Percentiles rank a stretch among this genome's conserved stretches.
phyloP scores from a whole-genome alignment of 768 basidiomycete genomes.

The Lentinula boryana region DNA sequence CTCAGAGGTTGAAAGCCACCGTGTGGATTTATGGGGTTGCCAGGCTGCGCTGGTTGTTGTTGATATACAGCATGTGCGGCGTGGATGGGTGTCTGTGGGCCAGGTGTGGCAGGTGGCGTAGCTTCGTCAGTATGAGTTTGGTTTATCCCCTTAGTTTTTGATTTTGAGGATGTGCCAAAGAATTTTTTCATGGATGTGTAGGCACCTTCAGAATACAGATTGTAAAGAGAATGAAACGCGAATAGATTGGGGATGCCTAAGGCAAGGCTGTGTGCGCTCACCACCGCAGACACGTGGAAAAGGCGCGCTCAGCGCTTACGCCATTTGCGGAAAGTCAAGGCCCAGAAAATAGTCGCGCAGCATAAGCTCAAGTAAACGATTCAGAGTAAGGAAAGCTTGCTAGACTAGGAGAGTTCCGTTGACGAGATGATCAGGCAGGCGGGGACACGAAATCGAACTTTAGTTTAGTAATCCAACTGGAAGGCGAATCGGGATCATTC shows the following conservation, averaged over 20 bases:
- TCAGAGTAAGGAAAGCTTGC: too few species aligned
- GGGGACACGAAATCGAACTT: too few species aligned
- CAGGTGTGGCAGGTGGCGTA: slow-evolving; percentile 11
- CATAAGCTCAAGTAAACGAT: too few species aligned
- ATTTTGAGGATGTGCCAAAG: slow-evolving; percentile 36
- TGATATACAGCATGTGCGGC: slow-evolving; percentile 12
- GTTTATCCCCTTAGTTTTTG: slow-evolving; percentile 15
- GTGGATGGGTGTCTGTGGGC: slow-evolving; percentile 16
- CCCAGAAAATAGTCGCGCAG: too few species aligned
- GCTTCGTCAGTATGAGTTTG: not conserved
- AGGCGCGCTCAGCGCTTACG: not conserved
- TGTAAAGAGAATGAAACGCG: not conserved
- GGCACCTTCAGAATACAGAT: slow-evolving; percentile 9
- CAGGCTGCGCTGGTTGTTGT: slow-evolving; percentile 17
- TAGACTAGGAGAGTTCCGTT: too few species aligned
- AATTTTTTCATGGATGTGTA: slow-evolving; percentile 37
- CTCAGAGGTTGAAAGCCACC: slow-evolving; percentile 6
- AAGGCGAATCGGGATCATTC: too few species aligned
- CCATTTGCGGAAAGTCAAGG: too few species aligned
- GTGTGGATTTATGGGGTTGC: not conserved
- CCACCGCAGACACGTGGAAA: not conserved
- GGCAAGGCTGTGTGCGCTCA: slow-evolving; percentile 1
- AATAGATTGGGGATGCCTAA: not conserved
- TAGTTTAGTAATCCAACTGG: too few species aligned
- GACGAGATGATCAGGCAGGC: too few species aligned